Evolutionary conservation across 192 early-diverging fungal species (phyloP).

Genomic region (Coemansia sp.): DNA sequence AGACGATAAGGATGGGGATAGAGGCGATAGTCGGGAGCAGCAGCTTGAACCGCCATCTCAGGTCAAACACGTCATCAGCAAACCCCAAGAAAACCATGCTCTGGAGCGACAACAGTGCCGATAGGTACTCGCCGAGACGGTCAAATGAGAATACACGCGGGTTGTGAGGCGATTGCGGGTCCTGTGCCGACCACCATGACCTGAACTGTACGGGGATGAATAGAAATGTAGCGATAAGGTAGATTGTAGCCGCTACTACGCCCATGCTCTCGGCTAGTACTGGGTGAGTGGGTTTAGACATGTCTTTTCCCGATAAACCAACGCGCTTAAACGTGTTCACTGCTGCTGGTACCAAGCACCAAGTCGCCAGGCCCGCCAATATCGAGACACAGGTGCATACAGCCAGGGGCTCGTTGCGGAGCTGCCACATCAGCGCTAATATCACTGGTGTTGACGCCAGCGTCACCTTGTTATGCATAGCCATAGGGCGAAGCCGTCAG

Average conservation of each 20-base stretch:
- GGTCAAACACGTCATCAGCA: conserved; percentile 96
- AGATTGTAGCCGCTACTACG: conserved; percentile 83
- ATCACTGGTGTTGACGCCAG: conserved; percentile 44
- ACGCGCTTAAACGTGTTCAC: conserved; percentile 73
- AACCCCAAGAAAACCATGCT: conserved; percentile 98
- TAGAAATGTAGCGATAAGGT: conserved; percentile 83
- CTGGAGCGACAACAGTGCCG: conserved; percentile 87
- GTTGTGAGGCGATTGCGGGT: neutral
- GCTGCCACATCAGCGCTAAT: conserved; percentile 60
- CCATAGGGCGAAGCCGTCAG: neutral
- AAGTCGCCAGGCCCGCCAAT: conserved; percentile 74
- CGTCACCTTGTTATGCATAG: conserved; percentile 36
- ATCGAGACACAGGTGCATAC: conserved; percentile 71
- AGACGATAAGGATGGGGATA: conserved; percentile 92
- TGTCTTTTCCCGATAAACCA: conserved; percentile 78
- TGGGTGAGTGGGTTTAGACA: conserved; percentile 74
- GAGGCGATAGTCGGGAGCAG: conserved; percentile 91
- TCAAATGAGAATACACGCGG: conserved; percentile 32
- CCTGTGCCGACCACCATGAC: conserved; percentile 66
- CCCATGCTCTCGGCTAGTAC: conserved; percentile 90
- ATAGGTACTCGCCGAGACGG: conserved; percentile 89
- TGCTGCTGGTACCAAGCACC: conserved; percentile 68
- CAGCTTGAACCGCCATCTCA: conserved; percentile 96
- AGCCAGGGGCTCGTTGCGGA: conserved; percentile 72
- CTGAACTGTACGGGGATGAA: conserved; percentile 97